Evolutionary conservation across 2,329 filamentous ascomycete genomes (phyloP), one percentile per base, ranked within the genome.

Genomic region (Arthrobotrys sinensis): DNA sequence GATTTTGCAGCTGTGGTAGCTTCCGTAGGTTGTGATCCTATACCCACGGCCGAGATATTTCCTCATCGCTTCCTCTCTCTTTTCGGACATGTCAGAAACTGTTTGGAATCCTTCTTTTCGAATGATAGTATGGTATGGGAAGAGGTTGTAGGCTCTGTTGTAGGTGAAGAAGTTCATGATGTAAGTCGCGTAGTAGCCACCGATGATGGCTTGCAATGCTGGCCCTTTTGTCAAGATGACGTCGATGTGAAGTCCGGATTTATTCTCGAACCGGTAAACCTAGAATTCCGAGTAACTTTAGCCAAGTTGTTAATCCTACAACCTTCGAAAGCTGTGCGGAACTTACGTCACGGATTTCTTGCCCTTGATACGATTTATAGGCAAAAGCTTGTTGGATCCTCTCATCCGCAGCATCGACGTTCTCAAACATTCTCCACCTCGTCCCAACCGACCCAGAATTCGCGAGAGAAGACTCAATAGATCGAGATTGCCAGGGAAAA

Each of bases 151-250:
- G 6, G 55, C 68, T 19, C 53, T 55, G 5, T 40, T 38, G 36
- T 64, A 72, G 19, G 68, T 72, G 45, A 72, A 57, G 45, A 72
- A 72, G 28, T 72, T 72, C 68, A 72, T 72, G n/a, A 72, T 72
- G 50, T 72, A 72, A 6, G 68, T 72, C 7, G 57, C 45, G 53
- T 72, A 72, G 19, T 72, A 72, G n/a, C 46, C 68, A n/a, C 38
- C 24, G 21, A 65, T 28, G 28, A 72, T 72, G 0, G 68, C 60
- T 28, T 36, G 43, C 5, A 72, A 48, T 11, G 53, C 57, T 4
- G 53, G 34, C 0, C 46, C 55, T 14, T 28, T 48, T 4, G 68
- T 72, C 4, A 72, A 16, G 16, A 72, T 72, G 2, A 72, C 16
- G 6, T 72, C 68, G 12, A 72, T 63, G 24, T 63, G 63, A 12